Base-by-base conservation (phyloP, 2,329 filamentous ascomycete genomes). In the Cladophialophora carrionii region DNA sequence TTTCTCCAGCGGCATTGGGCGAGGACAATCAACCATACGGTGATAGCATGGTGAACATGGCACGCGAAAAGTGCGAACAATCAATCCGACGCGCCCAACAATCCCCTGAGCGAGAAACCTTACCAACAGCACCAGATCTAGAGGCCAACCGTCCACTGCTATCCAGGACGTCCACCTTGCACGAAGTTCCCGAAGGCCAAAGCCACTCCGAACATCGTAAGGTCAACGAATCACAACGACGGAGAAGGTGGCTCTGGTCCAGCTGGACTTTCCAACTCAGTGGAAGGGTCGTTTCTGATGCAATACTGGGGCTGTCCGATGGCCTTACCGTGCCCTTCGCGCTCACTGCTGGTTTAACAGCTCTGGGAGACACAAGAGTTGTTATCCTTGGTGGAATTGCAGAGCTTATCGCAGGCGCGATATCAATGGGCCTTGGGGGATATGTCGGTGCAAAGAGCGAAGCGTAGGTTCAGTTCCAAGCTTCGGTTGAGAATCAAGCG, bases 301-400 rank as follows among this genome's bases (percentile, higher is more conserved):
- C 87, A 68, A 91, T 90, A 65, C 88, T 93, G 70, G 90, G 90
- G 60, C 87, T 92, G 71, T 88, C 90, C 0, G 90, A 93, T 73
- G 90, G 90, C 17, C 82, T 93, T 71, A 93, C 90, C 0, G 90
- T 93, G 0, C 90, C 90, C 0, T 93, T 93, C 71, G 90, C 90
- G 17, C 80, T 93, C 43, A 92, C 89, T 0, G 90, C 90, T 0
- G 90, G 90, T 14, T 81, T 93, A 58, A 78, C 75, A 7, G 79
- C 78, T 2, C 79, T 90, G 53, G 87, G 87, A n/a, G 82, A 85
- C 73, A 87, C 86, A 34, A 84, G 82, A 56, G 83, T 89, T 3
- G 87, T 90, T 69, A 85, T 94, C 64, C 86, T 89, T 68, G 90
- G 88, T 58, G 90, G 90, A 6, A 80, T 91, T 32, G 90, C 90